phyloP scores from a whole-genome alignment of 73 alveolate genomes.

The Stentor coeruleus region DNA sequence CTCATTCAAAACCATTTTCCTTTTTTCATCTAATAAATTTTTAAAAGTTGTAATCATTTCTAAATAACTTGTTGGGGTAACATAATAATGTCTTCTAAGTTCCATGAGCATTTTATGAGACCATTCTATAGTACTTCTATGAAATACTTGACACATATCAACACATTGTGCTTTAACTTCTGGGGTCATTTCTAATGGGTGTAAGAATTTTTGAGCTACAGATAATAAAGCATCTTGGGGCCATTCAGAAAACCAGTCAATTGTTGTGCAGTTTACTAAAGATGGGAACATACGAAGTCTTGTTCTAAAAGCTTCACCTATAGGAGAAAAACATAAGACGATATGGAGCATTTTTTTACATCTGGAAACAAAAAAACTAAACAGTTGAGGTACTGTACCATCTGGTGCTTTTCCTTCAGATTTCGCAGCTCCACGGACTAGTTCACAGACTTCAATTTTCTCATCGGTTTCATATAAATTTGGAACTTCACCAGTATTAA shows the following conservation, averaged over 20 bases:
- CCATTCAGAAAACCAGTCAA: conserved; percentile 99
- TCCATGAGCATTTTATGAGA: conserved; percentile 83
- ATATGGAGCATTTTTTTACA: conserved; percentile 92
- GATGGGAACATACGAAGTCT: conserved; percentile 98
- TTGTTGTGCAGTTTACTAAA: conserved; percentile 97
- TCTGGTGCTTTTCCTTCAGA: conserved; percentile 93
- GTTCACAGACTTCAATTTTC: conserved; percentile 91
- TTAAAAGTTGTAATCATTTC: conserved; percentile 97
- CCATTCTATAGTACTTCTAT: conserved; percentile 80
- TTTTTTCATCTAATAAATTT: conserved; percentile 75
- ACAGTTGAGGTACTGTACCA: conserved; percentile 87
- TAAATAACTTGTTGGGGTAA: conserved; percentile 99
- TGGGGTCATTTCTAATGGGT: conserved; percentile 75
- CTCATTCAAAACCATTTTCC: conserved; percentile 34
- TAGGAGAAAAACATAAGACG: conserved; percentile 97
- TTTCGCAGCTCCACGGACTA: conserved; percentile 92
- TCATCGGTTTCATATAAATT: conserved; percentile 93
- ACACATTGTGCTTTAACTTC: conserved; percentile 62
- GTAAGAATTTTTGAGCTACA: conserved; percentile 79
- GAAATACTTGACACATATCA: conserved; percentile 84
- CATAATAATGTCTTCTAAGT: conserved; percentile 93
- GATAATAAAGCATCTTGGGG: conserved; percentile 98
- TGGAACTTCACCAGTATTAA: conserved; percentile 97
- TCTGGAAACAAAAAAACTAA: conserved; percentile 84
- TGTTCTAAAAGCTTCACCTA: conserved; percentile 96